Evolutionary conservation across 257 asterid genomes (phyloP).

Genomic region (Solanum medicagineum): DNA sequence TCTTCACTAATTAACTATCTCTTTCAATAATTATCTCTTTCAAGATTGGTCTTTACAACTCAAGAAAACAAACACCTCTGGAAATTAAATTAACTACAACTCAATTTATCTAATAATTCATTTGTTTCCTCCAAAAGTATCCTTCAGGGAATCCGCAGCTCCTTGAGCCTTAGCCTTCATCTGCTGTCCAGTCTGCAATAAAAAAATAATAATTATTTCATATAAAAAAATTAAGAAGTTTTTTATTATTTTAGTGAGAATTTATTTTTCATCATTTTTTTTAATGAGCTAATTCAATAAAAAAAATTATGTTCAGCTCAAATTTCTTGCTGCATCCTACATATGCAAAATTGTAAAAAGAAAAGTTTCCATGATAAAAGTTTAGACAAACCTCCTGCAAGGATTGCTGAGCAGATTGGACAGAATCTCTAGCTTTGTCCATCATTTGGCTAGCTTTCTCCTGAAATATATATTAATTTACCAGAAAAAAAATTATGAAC

Average conservation of each 20-base stretch:
- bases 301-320: too few species aligned
- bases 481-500: not conserved
- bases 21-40: too few species aligned
- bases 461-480: constrained; percentile 4
- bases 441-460: constrained; percentile 26
- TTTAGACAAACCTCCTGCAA: constrained; percentile 14
- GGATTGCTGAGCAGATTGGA: constrained; percentile 30
- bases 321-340: too few species aligned
- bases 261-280: too few species aligned
- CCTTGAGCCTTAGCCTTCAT: constrained; percentile 29
- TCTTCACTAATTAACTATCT: too few species aligned
- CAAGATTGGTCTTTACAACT: too few species aligned
- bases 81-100: not conserved
- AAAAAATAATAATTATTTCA: too few species aligned
- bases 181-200: constrained; percentile 27
- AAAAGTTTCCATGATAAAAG: not conserved
- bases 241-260: too few species aligned
- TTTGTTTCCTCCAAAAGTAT: constrained; percentile 27
- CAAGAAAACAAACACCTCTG: too few species aligned
- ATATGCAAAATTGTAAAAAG: not conserved
- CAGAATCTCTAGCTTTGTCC: constrained; percentile 21
- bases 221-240: too few species aligned
- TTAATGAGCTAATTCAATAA: too few species aligned
- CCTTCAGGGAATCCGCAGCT: constrained; percentile 31
- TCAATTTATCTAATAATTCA: not conserved